Conservation (phyloP, 176 grass and related monocot species). For the Eremochloa ophiuroides region DNA sequence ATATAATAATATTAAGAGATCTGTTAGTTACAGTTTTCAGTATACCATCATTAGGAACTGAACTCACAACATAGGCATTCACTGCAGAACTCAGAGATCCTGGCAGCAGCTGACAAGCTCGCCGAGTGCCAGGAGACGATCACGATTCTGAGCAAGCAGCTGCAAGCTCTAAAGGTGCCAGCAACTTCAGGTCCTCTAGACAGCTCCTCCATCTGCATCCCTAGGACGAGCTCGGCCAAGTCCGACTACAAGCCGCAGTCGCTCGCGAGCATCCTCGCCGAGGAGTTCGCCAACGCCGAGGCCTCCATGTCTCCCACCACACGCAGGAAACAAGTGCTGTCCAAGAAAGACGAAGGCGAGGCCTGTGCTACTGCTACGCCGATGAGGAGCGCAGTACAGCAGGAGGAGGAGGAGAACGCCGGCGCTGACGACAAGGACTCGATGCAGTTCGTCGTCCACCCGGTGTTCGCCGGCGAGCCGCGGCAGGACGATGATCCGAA, state of each 20-base stretch:
- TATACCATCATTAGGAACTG: not conserved
- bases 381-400: not conserved
- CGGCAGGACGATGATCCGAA: not conserved
- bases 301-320: not conserved
- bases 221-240: not conserved
- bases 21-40: not conserved
- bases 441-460: not conserved
- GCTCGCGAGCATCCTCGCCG: slow-evolving; percentile 33
- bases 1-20: too few relatives aligned
- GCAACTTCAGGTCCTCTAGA: slow-evolving; percentile 16
- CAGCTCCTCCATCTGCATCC: not conserved
- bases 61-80: not conserved
- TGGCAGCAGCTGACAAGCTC: slow-evolving; percentile 56
- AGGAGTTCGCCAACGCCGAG: slow-evolving; percentile 2
- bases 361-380: not conserved
- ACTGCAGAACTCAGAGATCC: slow-evolving; percentile 50
- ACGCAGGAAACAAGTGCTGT: not conserved
- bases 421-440: not conserved
- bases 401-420: not conserved
- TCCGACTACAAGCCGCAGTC: slow-evolving; percentile 43
- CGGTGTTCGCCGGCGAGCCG: not conserved
- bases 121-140: slow-evolving; percentile 73
- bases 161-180: slow-evolving; percentile 47
- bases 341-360: slow-evolving; percentile 9
- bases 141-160: slow-evolving; percentile 50